A percentile compares a stretch with the other conserved stretches of the same genome.
These are phyloP conservation scores for Aspergillus chevalieri DNA, from an alignment of 2,329 filamentous ascomycete genomes.

Conservation along the genomic window DNA sequence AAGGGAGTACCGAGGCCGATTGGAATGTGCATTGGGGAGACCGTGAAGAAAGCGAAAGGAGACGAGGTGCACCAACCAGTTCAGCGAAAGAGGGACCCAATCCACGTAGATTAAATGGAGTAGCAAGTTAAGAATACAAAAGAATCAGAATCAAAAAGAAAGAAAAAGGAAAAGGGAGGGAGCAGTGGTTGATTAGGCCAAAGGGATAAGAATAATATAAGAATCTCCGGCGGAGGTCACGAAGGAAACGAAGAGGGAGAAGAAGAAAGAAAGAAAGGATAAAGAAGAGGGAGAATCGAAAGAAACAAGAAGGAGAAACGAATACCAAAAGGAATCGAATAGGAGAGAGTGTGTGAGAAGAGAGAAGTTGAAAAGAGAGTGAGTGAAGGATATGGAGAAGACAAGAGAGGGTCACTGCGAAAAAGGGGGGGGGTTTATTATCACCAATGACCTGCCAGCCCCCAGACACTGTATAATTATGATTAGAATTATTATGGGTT, in stretches of 20 bases:
- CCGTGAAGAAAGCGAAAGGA: conserved; percentile 7
- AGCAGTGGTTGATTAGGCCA: too few species aligned
- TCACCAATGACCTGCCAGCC: not conserved
- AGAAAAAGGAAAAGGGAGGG: not conserved
- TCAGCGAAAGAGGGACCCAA: not conserved
- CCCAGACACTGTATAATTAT: conserved; percentile 13
- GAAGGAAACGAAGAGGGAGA: not conserved
- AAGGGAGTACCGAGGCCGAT: conserved; percentile 20
- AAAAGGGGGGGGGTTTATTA: conserved; percentile 2
- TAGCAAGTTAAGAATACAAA: not conserved
- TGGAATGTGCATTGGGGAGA: conserved; percentile 26
- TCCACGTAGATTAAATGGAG: not conserved
- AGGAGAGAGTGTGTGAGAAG: conserved; percentile 5
- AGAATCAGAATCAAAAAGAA: not conserved
- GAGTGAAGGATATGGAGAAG: conserved; percentile 5
- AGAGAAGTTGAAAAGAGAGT: conserved; percentile 10
- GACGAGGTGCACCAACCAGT: not conserved
- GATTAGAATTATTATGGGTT: not conserved
- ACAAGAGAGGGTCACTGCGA: conserved; percentile 6
- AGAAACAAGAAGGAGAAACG: conserved; percentile 11
- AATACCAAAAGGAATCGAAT: conserved; percentile 10
- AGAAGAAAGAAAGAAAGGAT: conserved; percentile 1
- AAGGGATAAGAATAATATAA: too few species aligned
- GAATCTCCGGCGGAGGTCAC: conserved; percentile 3
- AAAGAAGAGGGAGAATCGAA: conserved; percentile 29